Evolutionary conservation across 768 basidiomycete species (phyloP).

Genomic region (Boletus rufocinnamomeus): DNA sequence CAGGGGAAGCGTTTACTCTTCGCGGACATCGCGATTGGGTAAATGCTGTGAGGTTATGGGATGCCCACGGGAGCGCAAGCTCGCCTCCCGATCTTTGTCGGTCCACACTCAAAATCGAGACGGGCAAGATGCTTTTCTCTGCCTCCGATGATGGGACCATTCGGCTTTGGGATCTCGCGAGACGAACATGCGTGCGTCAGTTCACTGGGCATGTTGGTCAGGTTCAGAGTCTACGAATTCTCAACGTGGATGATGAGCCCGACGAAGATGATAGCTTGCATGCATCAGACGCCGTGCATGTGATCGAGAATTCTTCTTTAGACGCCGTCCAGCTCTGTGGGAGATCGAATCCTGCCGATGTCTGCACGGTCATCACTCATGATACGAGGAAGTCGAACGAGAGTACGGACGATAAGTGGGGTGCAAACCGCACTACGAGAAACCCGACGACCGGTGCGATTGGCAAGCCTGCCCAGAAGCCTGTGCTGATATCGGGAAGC

Average conservation of each 20-base stretch:
- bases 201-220: slow-evolving; percentile 92
- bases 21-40: slow-evolving; percentile 97
- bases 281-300: slow-evolving; percentile 13
- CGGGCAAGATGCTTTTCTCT: slow-evolving; percentile 96
- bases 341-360: slow-evolving; percentile 19
- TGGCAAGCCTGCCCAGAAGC: slow-evolving; percentile 44
- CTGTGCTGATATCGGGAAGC: slow-evolving; percentile 84
- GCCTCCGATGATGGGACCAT: slow-evolving; percentile 95
- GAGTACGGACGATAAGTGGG: slow-evolving; percentile 15
- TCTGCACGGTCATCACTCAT: slow-evolving; percentile 36
- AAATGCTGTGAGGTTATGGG: slow-evolving; percentile 93
- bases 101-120: slow-evolving; percentile 57
- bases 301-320: slow-evolving; percentile 16
- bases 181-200: slow-evolving; percentile 76
- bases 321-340: slow-evolving; percentile 20
- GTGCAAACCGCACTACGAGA: slow-evolving; percentile 5
- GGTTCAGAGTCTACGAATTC: slow-evolving; percentile 86
- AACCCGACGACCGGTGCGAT: slow-evolving; percentile 16
- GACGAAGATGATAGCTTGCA: slow-evolving; percentile 24
- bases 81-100: slow-evolving; percentile 23
- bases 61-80: slow-evolving; percentile 37
- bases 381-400: slow-evolving; percentile 17
- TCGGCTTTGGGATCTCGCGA: slow-evolving; percentile 89
- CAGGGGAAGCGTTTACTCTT: slow-evolving; percentile 88
- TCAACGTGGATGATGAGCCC: slow-evolving; percentile 61